A percentile compares a stretch with the other conserved stretches of the same genome.
Evolutionary conservation across 768 basidiomycete genomes (phyloP).

Genomic region (Gymnopilus junonius): DNA sequence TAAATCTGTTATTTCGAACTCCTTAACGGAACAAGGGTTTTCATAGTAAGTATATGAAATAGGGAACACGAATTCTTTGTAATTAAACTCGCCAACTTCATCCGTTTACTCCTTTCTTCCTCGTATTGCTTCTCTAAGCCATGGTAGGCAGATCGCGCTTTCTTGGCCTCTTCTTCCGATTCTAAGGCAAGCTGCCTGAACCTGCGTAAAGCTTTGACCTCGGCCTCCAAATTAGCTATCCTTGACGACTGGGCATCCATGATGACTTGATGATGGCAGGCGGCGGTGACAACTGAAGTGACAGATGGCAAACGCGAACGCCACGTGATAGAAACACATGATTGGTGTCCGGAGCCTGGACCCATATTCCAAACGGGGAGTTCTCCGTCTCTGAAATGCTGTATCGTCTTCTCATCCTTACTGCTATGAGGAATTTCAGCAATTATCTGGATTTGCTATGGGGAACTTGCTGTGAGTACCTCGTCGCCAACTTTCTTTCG

Average conservation of each 20-base stretch:
- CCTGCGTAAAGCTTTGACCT: not conserved
- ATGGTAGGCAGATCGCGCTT: not conserved
- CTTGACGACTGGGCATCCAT: not conserved
- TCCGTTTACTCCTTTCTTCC: slow-evolving; percentile 7
- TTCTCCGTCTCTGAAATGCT: not conserved
- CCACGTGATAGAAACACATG: not conserved
- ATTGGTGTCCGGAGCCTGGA: not conserved
- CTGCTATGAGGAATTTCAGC: not conserved
- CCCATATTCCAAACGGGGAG: not conserved
- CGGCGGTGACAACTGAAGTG: not conserved
- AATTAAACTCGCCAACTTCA: not conserved
- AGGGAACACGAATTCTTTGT: not conserved
- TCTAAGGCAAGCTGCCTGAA: not conserved
- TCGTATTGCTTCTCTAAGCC: slow-evolving; percentile 10
- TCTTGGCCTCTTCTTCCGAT: slow-evolving; percentile 6
- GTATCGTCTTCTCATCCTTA: not conserved
- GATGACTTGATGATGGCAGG: not conserved
- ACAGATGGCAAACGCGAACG: not conserved
- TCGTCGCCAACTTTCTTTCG: not conserved
- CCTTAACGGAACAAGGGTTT: not conserved
- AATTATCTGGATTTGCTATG: slow-evolving; percentile 4
- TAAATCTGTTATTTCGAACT: not conserved
- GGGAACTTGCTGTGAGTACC: slow-evolving; percentile 4
- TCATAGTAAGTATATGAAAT: not conserved
- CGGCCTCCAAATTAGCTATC: not conserved